These are phyloP conservation scores for Trichoderma sp. DNA, from an alignment of 2,329 filamentous ascomycete species.

Conservation along the genomic window DNA sequence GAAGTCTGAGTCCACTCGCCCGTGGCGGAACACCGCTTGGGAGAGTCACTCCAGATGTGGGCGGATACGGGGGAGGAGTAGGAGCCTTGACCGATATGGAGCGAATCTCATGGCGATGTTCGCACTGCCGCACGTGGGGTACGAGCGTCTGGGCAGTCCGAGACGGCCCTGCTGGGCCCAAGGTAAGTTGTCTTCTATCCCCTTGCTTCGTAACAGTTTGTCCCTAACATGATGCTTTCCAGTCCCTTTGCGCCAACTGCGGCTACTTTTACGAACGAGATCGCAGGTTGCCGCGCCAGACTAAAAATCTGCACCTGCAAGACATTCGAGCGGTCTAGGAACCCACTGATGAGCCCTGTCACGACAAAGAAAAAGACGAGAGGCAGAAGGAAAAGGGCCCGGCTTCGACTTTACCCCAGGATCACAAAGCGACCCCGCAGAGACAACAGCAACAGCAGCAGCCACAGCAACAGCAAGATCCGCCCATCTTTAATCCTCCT, in stretches of 20 bases:
- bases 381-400: neutral
- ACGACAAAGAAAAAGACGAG: constrained; percentile 29
- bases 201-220: neutral
- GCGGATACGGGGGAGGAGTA: constrained; percentile 72
- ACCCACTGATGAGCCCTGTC: constrained; percentile 31
- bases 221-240: constrained; percentile 30
- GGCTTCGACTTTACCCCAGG: neutral
- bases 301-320: constrained; percentile 46
- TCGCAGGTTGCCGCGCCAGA: constrained; percentile 69
- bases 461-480: neutral
- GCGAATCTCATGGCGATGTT: constrained; percentile 81
- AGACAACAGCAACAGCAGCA: neutral
- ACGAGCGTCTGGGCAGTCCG: constrained; percentile 92
- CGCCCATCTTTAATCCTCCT: neutral
- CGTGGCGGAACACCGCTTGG: constrained; percentile 65
- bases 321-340: constrained; percentile 41
- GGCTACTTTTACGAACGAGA: constrained; percentile 87
- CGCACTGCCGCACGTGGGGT: constrained; percentile 86
- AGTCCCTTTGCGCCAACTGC: constrained; percentile 93
- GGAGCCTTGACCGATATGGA: constrained; percentile 75
- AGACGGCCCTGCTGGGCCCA: constrained; percentile 82
- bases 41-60: constrained; percentile 79
- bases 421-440: neutral
- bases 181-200: constrained; percentile 60
- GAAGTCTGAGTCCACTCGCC: constrained; percentile 82